These are phyloP conservation scores for peach (Prunus persica) DNA, from an alignment of 306 rosid genomes.

Conservation along the genomic window DNA sequence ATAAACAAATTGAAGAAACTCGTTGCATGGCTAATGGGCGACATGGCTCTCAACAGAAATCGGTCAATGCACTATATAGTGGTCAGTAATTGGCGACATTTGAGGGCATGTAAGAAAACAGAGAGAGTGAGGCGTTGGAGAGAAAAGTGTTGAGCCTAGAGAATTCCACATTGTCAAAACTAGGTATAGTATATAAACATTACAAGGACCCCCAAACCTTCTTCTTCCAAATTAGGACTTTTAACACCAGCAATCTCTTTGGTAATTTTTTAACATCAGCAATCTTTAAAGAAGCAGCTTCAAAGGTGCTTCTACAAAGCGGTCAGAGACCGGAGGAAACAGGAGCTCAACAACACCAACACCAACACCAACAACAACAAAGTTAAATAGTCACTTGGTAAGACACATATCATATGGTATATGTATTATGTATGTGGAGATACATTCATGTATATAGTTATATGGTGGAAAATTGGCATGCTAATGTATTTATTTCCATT, in stretches of 20 bases:
- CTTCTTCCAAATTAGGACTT: neutral
- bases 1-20: too few species aligned
- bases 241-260: neutral
- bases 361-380: neutral
- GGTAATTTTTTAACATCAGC: neutral
- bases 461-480: neutral
- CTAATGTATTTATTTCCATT: neutral
- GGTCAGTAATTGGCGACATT: neutral
- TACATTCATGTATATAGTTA: too few species aligned
- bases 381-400: neutral
- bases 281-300: neutral
- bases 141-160: conserved; percentile 4
- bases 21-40: too few species aligned
- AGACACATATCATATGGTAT: neutral
- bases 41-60: neutral
- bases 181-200: neutral
- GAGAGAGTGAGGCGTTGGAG: neutral
- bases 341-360: neutral
- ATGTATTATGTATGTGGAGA: too few species aligned
- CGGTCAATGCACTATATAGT: neutral
- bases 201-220: neutral
- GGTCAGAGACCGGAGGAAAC: too few species aligned
- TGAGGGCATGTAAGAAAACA: neutral
- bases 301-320: too few species aligned
- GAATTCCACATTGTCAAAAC: neutral